A percentile compares a stretch with the other conserved stretches of the same genome.
These are phyloP conservation scores for Podospora pseudocomata DNA, from an alignment of 495 filamentous ascomycete species.

Conservation along the genomic window DNA sequence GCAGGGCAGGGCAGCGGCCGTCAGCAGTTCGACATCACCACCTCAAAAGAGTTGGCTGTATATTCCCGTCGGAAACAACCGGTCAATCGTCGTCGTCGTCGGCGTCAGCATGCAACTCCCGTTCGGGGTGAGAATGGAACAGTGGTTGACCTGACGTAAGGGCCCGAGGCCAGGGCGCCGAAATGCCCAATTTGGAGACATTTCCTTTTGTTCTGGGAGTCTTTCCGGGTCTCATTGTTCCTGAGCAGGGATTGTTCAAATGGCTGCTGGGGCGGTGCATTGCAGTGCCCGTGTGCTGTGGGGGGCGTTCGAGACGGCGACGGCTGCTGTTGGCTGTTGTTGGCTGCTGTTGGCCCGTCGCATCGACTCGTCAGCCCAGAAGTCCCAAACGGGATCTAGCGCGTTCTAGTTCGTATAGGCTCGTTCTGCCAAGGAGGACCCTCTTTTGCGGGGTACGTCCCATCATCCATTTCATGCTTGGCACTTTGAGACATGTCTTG, in stretches of 20 bases:
- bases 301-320: not conserved
- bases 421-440: not conserved
- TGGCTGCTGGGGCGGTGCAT: not conserved
- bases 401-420: not conserved
- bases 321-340: not conserved
- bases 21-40: not conserved
- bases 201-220: not conserved
- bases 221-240: not conserved
- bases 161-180: too few species aligned
- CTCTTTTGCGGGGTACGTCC: not conserved
- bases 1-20: not conserved
- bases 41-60: not conserved
- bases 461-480: not conserved
- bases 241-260: not conserved
- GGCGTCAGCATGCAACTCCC: not conserved
- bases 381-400: not conserved
- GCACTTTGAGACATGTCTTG: not conserved
- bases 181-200: not conserved
- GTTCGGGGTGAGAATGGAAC: too few species aligned
- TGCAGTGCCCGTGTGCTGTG: not conserved
- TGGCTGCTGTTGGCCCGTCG: not conserved
- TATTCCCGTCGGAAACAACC: not conserved
- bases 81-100: not conserved
- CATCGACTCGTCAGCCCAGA: not conserved
- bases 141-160: not conserved